A percentile compares a stretch with the other conserved stretches of the same genome.
These are phyloP conservation scores for Ceratonia siliqua DNA, from an alignment of 306 rosid genomes.

Conservation along the genomic window DNA sequence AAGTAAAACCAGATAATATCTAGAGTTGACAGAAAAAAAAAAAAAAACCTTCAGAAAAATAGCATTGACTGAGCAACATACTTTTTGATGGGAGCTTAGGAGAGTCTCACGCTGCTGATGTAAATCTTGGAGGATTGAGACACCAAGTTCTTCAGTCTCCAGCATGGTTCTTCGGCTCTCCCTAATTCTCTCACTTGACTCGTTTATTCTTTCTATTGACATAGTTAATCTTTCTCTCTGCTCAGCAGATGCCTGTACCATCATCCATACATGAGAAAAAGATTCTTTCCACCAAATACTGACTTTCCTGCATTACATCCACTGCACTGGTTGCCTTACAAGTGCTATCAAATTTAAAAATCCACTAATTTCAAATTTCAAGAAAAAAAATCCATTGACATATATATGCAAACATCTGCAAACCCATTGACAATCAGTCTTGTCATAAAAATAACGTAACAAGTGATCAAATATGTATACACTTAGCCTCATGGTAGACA, in stretches of 20 bases:
- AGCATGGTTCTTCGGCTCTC: slow-evolving; percentile 77
- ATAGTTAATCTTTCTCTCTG: slow-evolving; percentile 75
- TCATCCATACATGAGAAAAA: slow-evolving; percentile 29
- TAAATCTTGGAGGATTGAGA: slow-evolving; percentile 81
- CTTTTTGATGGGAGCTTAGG: slow-evolving; percentile 73
- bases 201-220: slow-evolving; percentile 77
- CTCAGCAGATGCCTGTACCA: slow-evolving; percentile 68
- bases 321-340: slow-evolving; percentile 21
- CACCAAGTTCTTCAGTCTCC: slow-evolving; percentile 86
- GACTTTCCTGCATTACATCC: slow-evolving; percentile 9
- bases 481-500: neutral
- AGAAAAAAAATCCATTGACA: slow-evolving; percentile 12
- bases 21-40: neutral
- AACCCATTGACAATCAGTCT: neutral
- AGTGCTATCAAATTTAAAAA: slow-evolving; percentile 13
- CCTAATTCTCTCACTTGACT: slow-evolving; percentile 68
- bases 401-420: slow-evolving; percentile 9
- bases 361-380: slow-evolving; percentile 18
- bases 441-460: slow-evolving; percentile 7
- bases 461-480: neutral
- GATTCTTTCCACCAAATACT: neutral
- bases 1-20: neutral
- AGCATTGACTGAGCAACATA: slow-evolving; percentile 33
- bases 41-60: slow-evolving; percentile 5
- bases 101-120: slow-evolving; percentile 92